Conservation (phyloP, 768 basidiomycete genomes). For the Lactifluus subvellereus region DNA sequence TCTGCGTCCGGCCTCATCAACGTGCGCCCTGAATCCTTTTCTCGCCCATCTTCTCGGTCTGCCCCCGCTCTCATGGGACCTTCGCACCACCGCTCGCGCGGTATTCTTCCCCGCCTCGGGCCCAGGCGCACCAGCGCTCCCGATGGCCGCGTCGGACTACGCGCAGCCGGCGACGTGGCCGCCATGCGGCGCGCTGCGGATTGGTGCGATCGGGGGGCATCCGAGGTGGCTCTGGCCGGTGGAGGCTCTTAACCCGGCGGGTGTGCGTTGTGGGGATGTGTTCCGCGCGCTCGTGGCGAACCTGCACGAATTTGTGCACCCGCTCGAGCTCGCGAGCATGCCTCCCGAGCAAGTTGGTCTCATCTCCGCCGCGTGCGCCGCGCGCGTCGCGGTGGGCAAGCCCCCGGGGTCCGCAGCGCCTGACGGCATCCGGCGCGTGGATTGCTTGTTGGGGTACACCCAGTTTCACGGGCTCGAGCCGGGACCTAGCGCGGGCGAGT, state of each 20-base stretch:
- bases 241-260: slow-evolving; percentile 40
- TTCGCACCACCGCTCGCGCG: slow-evolving; percentile 30
- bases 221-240: slow-evolving; percentile 52
- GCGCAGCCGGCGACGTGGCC: slow-evolving; percentile 64
- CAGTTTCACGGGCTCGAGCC: slow-evolving; percentile 18
- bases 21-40: slow-evolving; percentile 52
- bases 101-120: slow-evolving; percentile 26
- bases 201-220: slow-evolving; percentile 49
- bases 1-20: slow-evolving; percentile 36
- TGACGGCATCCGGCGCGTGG: slow-evolving; percentile 18
- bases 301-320: slow-evolving; percentile 33
- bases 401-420: not conserved
- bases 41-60: slow-evolving; percentile 42
- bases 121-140: slow-evolving; percentile 31
- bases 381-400: slow-evolving; percentile 20
- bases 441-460: slow-evolving; percentile 12
- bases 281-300: slow-evolving; percentile 41
- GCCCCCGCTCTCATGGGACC: slow-evolving; percentile 45
- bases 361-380: slow-evolving; percentile 9
- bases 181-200: slow-evolving; percentile 50
- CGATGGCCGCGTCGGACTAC: slow-evolving; percentile 26
- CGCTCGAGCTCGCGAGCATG: slow-evolving; percentile 29
- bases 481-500: slow-evolving; percentile 15
- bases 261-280: slow-evolving; percentile 49
- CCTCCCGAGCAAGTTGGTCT: slow-evolving; percentile 13